These are phyloP conservation scores for Lepraria neglecta DNA, from an alignment of 495 filamentous ascomycete genomes.

Conservation along the genomic window DNA sequence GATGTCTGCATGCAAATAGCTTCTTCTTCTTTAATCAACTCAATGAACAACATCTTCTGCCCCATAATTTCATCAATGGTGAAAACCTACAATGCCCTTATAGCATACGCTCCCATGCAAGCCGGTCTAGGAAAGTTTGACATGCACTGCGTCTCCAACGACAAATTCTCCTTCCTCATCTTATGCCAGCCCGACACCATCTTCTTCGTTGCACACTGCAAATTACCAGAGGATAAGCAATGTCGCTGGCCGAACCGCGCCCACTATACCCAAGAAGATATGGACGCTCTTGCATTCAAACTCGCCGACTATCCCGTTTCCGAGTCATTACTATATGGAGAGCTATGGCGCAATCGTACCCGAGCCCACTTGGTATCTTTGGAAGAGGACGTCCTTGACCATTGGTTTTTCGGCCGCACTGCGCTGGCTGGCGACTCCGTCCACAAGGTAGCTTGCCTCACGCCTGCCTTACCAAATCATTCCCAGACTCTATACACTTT, in stretches of 20 bases:
- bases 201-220: constrained; percentile 34
- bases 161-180: constrained; percentile 19
- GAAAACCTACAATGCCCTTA: constrained; percentile 18
- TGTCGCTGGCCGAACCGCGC: constrained; percentile 22
- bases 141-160: background rate
- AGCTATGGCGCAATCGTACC: constrained; percentile 33
- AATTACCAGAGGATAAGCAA: constrained; percentile 26
- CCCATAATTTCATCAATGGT: no score
- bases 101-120: no score
- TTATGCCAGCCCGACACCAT: constrained; percentile 31
- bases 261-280: constrained; percentile 35
- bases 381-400: constrained; percentile 37
- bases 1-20: no score
- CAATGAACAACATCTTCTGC: no score
- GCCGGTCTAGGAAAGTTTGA: background rate
- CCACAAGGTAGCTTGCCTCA: constrained; percentile 35
- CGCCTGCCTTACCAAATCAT: background rate
- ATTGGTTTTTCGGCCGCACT: constrained; percentile 35
- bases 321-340: constrained; percentile 32
- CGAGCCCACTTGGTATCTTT: constrained; percentile 29
- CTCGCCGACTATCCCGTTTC: constrained; percentile 27
- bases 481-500: background rate
- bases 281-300: constrained; percentile 19
- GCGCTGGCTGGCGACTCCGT: constrained; percentile 40
- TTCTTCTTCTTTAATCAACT: no score